Evolutionary conservation across 2,329 filamentous ascomycete genomes (phyloP).

Genomic region (Ceratocystis alfenasii): DNA sequence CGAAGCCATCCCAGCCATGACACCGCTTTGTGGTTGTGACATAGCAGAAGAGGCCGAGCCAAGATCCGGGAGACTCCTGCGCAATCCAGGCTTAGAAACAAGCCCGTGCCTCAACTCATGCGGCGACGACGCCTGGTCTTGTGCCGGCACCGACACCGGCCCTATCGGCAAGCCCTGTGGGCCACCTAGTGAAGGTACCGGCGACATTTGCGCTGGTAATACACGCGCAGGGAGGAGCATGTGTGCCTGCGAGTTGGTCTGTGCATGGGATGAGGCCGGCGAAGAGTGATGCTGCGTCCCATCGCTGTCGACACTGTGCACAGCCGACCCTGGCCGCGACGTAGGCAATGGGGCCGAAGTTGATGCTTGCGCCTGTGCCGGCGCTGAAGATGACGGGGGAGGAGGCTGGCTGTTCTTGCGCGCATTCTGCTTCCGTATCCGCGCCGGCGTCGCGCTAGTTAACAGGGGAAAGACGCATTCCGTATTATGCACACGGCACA

Average conservation of each 20-base stretch:
- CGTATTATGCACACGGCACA: slow-evolving; percentile 47
- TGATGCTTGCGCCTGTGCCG: neutral
- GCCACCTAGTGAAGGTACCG: neutral
- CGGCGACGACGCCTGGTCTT: neutral
- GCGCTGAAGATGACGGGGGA: neutral
- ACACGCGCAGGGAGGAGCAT: neutral
- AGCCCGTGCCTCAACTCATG: neutral
- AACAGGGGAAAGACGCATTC: slow-evolving; percentile 42
- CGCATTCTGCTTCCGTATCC: slow-evolving; percentile 20
- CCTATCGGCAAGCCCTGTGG: neutral
- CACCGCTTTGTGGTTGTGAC: neutral
- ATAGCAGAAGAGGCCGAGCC: neutral
- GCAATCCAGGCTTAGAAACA: neutral
- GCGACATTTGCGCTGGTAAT: neutral
- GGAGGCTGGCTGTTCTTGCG: slow-evolving; percentile 12
- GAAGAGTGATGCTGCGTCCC: neutral
- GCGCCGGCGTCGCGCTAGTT: slow-evolving; percentile 24
- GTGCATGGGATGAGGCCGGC: neutral
- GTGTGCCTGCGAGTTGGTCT: neutral
- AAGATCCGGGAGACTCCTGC: slow-evolving; percentile 5
- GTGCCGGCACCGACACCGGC: neutral
- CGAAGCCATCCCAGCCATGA: neutral
- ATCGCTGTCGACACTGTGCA: too few relatives aligned
- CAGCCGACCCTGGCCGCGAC: neutral
- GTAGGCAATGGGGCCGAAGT: neutral